phyloP scores from a whole-genome alignment of 305 asterid species.

The Fraxinus dipetala region DNA sequence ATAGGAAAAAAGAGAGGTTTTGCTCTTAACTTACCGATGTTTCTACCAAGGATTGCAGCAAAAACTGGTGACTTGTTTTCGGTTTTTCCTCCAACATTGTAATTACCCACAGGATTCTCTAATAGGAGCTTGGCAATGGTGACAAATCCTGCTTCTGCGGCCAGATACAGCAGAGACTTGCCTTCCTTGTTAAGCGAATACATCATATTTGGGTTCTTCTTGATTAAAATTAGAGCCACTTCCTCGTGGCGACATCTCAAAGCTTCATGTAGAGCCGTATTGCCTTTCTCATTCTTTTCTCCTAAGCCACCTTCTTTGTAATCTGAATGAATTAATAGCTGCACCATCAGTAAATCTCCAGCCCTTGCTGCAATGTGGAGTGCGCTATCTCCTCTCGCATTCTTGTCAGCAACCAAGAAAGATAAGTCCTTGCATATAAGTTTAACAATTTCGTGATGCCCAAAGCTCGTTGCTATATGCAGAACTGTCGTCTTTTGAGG shows the following conservation, averaged over 20 bases:
- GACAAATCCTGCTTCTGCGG: conserved; percentile 55
- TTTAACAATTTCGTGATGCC: conserved; percentile 44
- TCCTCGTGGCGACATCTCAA: conserved; percentile 38
- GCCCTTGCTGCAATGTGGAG: conserved; percentile 54
- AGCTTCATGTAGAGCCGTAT: conserved; percentile 56
- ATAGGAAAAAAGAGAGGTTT: not conserved
- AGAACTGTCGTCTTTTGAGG: conserved; percentile 52
- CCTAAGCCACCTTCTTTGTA: conserved; percentile 31
- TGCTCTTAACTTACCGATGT: conserved; percentile 28
- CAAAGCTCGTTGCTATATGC: conserved; percentile 43
- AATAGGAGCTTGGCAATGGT: conserved; percentile 39
- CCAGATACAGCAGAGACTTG: conserved; percentile 46
- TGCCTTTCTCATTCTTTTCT: conserved; percentile 43
- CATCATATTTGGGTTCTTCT: conserved; percentile 34
- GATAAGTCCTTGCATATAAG: conserved; percentile 52
- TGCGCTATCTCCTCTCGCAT: conserved; percentile 46
- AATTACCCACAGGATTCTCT: conserved; percentile 43
- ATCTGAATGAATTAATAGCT: conserved; percentile 35
- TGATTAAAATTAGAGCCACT: conserved; percentile 40
- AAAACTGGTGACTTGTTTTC: conserved; percentile 40
- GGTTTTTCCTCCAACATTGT: conserved; percentile 24
- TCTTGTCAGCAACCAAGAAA: conserved; percentile 38
- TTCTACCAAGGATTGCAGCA: conserved; percentile 34
- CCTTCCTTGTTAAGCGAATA: conserved; percentile 47
- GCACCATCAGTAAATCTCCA: conserved; percentile 38